Evolutionary conservation across 2,329 filamentous ascomycete species (phyloP).

Genomic region (Arthrobotrys iridis): DNA sequence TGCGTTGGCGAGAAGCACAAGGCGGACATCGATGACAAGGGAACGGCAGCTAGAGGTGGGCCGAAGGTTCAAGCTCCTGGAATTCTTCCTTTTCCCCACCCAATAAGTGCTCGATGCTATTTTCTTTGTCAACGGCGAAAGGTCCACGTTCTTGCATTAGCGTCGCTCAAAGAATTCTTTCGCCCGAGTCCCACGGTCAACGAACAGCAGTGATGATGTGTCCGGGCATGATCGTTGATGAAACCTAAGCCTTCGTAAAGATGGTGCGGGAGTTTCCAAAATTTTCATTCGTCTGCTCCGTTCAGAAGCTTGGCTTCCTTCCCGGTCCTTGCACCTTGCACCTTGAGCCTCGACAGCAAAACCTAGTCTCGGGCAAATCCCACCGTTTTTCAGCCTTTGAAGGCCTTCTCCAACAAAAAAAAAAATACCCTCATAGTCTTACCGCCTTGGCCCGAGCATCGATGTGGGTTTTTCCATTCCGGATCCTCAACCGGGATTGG

Average conservation of each 20-base stretch:
- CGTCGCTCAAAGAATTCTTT: constrained; percentile 24
- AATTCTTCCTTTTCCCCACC: constrained; percentile 9
- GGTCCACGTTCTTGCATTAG: constrained; percentile 34
- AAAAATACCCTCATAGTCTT: constrained; percentile 39
- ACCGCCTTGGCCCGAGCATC: constrained; percentile 28
- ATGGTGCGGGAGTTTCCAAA: constrained; percentile 50
- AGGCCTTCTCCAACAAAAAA: constrained; percentile 23
- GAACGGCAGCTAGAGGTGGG: constrained; percentile 27
- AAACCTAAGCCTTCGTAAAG: constrained; percentile 4
- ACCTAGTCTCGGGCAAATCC: constrained; percentile 25
- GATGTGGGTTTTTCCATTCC: constrained; percentile 41
- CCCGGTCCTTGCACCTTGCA: constrained; percentile 18
- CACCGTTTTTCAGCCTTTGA: constrained; percentile 35
- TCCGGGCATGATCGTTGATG: constrained; percentile 11
- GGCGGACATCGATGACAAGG: constrained; percentile 23
- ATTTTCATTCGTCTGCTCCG: constrained; percentile 47
- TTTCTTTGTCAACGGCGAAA: constrained; percentile 19
- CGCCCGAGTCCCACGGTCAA: constrained; percentile 33
- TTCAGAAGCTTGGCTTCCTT: constrained; percentile 21
- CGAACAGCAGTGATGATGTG: constrained; percentile 37
- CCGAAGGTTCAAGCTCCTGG: constrained; percentile 8
- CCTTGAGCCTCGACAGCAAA: constrained; percentile 30
- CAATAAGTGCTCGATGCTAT: not conserved
- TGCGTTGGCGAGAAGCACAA: constrained; percentile 52
- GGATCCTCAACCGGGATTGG: constrained; percentile 43